Evolutionary conservation across 1,284 basidiomycete genomes (phyloP).

Genomic region (Wallemia ichthyophaga): DNA sequence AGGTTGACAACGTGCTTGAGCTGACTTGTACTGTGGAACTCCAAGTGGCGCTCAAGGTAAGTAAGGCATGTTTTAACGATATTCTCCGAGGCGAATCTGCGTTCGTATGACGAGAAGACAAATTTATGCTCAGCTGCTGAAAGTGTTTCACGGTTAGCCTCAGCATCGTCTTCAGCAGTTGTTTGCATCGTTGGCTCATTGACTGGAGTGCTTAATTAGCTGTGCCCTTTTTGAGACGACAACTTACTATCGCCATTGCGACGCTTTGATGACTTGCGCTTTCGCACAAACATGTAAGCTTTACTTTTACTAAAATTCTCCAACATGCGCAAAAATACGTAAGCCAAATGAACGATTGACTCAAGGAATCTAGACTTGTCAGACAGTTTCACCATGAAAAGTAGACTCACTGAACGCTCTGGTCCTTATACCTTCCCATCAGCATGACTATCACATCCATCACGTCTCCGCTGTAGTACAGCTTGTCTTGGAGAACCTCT

Average conservation of each 20-base stretch:
- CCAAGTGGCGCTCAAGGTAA: conserved; percentile 49
- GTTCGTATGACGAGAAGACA: conserved; percentile 58
- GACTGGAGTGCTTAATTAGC: background rate
- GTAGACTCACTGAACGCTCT: conserved; percentile 18
- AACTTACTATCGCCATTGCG: conserved; percentile 10
- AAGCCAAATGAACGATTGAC: conserved; percentile 47
- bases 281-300: conserved; percentile 42
- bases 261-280: conserved; percentile 17
- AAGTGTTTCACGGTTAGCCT: conserved; percentile 17
- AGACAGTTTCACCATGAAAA: background rate
- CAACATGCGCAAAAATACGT: conserved; percentile 50
- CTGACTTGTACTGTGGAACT: conserved; percentile 43
- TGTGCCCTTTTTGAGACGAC: background rate
- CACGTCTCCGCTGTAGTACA: conserved; percentile 76
- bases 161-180: conserved; percentile 23
- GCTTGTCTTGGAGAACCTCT: conserved; percentile 46
- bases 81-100: conserved; percentile 59
- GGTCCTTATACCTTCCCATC: conserved; percentile 40
- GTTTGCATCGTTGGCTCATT: background rate
- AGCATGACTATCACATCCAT: conserved; percentile 56
- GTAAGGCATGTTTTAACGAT: conserved; percentile 49
- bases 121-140: conserved; percentile 53
- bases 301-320: conserved; percentile 52
- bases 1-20: conserved; percentile 61
- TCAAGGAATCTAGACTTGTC: conserved; percentile 32